These are phyloP conservation scores for Vigna hirtella DNA, from an alignment of 306 rosid genomes.

Conservation along the genomic window DNA sequence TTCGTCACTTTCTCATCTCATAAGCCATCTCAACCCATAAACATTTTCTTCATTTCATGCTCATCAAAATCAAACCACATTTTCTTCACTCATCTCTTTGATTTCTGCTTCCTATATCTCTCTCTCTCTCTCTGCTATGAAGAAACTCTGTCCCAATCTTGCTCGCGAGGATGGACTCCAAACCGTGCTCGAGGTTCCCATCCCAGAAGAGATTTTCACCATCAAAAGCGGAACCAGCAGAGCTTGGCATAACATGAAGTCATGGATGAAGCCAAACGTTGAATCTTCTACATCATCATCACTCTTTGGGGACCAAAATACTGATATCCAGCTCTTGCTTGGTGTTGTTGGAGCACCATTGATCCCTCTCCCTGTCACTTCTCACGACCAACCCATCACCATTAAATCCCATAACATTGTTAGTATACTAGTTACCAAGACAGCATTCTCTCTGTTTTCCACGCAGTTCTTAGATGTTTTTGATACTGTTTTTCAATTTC, in stretches of 20 bases:
- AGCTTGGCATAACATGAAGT: conserved; percentile 83
- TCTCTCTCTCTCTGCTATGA: conserved; percentile 51
- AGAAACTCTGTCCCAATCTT: conserved; percentile 86
- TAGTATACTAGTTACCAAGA: conserved; percentile 30
- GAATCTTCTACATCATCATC: conserved; percentile 52
- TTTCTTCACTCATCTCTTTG: background rate
- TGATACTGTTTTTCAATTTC: background rate
- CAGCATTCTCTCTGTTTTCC: background rate
- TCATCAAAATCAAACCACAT: background rate
- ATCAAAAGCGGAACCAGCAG: conserved; percentile 45
- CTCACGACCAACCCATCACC: conserved; percentile 61
- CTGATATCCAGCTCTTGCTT: conserved; percentile 77
- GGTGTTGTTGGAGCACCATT: conserved; percentile 92
- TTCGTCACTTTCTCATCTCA: conserved; percentile 2
- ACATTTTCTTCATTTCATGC: background rate
- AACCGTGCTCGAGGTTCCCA: conserved; percentile 92
- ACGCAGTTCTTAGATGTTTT: background rate
- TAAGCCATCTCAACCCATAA: background rate
- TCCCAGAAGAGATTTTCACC: conserved; percentile 83
- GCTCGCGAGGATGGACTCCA: conserved; percentile 84
- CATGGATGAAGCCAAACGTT: conserved; percentile 71
- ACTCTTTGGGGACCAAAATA: conserved; percentile 57
- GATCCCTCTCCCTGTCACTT: conserved; percentile 67
- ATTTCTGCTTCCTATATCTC: background rate
- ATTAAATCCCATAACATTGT: conserved; percentile 76